Evolutionary conservation across 116 monocot species (phyloP).

Genomic region (Papilionanthe hybrid): DNA sequence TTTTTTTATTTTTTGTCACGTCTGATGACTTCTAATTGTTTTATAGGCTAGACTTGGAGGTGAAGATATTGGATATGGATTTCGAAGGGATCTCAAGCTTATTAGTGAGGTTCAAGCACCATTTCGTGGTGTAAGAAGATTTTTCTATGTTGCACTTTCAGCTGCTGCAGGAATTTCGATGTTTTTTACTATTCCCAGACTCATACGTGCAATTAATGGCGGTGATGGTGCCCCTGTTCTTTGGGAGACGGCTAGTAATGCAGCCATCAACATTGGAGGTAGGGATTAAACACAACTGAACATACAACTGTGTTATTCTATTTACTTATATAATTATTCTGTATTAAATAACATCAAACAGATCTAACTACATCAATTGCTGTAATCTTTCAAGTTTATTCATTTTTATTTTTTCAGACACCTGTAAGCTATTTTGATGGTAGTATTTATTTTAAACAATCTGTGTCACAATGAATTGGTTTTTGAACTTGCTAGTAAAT

Average conservation of each 20-base stretch:
- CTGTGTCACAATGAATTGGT: neutral
- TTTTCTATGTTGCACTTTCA: conserved; percentile 90
- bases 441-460: neutral
- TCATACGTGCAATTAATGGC: conserved; percentile 72
- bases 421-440: neutral
- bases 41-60: conserved; percentile 77
- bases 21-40: neutral
- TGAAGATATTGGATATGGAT: conserved; percentile 90
- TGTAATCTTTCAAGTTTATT: neutral
- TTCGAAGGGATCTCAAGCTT: conserved; percentile 95
- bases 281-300: neutral
- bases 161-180: conserved; percentile 89
- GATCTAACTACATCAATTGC: neutral
- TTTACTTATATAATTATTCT: neutral
- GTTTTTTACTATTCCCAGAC: conserved; percentile 86
- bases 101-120: conserved; percentile 99
- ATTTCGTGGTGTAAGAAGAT: conserved; percentile 96
- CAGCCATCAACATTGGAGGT: conserved; percentile 94
- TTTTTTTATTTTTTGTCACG: neutral
- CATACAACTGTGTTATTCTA: neutral
- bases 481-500: neutral
- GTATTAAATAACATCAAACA: neutral
- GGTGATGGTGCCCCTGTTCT: conserved; percentile 87
- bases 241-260: conserved; percentile 72
- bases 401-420: neutral